phyloP scores from a whole-genome alignment of 2,329 filamentous ascomycete genomes.

The Pestalotiopsis sp. region DNA sequence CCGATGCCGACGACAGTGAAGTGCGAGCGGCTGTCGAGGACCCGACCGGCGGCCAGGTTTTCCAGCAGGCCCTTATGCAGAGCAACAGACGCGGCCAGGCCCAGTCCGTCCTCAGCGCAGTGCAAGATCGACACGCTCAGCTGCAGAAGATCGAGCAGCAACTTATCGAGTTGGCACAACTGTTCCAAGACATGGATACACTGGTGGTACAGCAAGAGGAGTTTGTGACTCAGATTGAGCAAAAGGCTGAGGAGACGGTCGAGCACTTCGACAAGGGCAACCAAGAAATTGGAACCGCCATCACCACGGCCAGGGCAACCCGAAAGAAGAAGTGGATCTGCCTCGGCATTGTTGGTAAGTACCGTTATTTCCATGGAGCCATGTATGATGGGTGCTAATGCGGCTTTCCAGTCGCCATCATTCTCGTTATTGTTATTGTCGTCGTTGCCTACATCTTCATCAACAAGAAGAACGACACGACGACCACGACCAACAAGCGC shows the following conservation, averaged over 20 bases:
- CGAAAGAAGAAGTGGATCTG: constrained; percentile 98
- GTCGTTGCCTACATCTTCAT: constrained; percentile 38
- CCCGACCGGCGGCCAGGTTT: constrained; percentile 74
- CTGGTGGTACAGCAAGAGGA: constrained; percentile 86
- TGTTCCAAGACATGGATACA: constrained; percentile 89
- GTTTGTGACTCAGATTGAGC: constrained; percentile 78
- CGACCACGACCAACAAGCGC: constrained; percentile 5
- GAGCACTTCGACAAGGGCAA: constrained; percentile 86
- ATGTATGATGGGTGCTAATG: constrained; percentile 26
- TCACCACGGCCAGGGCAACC: constrained; percentile 77
- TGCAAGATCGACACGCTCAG: constrained; percentile 80
- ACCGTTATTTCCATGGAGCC: not conserved
- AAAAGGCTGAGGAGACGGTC: constrained; percentile 83
- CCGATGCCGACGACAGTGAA: constrained; percentile 78
- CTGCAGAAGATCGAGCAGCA: constrained; percentile 92
- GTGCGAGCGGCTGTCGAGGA: constrained; percentile 78
- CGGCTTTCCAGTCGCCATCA: constrained; percentile 48
- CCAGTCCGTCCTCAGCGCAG: constrained; percentile 75
- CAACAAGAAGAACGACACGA: constrained; percentile 1
- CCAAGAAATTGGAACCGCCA: constrained; percentile 78
- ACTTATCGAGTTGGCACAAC: constrained; percentile 82
- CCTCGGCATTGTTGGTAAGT: constrained; percentile 71
- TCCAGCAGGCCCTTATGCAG: constrained; percentile 83
- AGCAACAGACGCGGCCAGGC: constrained; percentile 82
- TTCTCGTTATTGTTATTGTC: constrained; percentile 54